Evolutionary conservation across 2,329 filamentous ascomycete genomes (phyloP), one percentile per base, ranked within the genome.

Genomic region (Juglanconis sp.): DNA sequence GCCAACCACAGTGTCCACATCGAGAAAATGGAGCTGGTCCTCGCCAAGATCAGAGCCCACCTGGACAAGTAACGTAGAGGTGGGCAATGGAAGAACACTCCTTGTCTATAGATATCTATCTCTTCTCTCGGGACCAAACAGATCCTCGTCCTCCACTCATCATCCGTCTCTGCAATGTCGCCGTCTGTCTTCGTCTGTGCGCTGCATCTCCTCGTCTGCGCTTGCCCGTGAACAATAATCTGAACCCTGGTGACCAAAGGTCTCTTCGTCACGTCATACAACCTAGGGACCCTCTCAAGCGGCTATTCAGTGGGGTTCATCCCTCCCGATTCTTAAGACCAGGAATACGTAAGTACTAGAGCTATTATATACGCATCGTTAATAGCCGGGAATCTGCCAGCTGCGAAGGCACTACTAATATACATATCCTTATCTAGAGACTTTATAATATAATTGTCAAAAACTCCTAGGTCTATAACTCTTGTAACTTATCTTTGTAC

Each of bases 1-100:
- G 73, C 73, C 0, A 75, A 74, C 50, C 73, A 75, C 56, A 69
- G 69, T n/a, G 73, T 75, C 1, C 72, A 75, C 51, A 46, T 69
- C 0, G 73, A 75, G 59, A 72, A 73, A 64, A 71, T 71, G 13
- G 66, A 66, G 1, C 35, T 69, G 30, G 71, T 75, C 3, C 31
- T 72, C 0, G 61, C 52, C 4, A 68, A 63, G 59, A 71, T 73
- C 24, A 62, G 65, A 1, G 53, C 17, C 2, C 60, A 66, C 52
- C 13, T 56, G 32, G 44, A n/a, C 6, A 44, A 32, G 7, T 55
- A 13, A 55, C 30, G 46, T 47, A 31, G 10, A 24, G 24, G 32
- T 36, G 9, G 30, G 8, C 44, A 34, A 10, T 11, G 15, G 24
- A 50, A 30, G n/a, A 30, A 13, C 9, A 30, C 24, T 24, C 24